Base-by-base conservation (phyloP, 164 flowering plant genomes). In the Platanus orientalis region DNA sequence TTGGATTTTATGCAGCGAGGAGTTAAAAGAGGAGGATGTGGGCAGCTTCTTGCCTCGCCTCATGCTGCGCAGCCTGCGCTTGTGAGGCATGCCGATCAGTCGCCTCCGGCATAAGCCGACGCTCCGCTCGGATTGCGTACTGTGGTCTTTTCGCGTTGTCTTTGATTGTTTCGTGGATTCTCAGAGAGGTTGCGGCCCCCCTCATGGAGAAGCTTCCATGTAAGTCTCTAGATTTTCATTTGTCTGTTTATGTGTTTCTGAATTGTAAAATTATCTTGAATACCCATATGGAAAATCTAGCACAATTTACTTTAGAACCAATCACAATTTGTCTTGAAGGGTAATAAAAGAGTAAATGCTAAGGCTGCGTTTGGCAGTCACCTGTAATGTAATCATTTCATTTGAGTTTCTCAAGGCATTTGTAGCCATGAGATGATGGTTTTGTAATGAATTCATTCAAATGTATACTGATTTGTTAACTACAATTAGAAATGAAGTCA, bases 21-120 rank as follows among this genome's bases (percentile, higher is more conserved):
- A 21, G 20, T 62, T 16, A 16, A 23, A 9, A n/a, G 42, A 39
- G 60, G 55, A 65, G 24, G 68, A 94, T 89, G 98, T 94, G 90
- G 90, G 98, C 96, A 16, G 98, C 98, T 63, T 85, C 97, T 23
- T 94, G 98, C 76, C 82, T 94, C 9, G 98, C 96, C 20, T 93
- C 98, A 6, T 93, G 98, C 81, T 90, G 97, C 62, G 98, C 98
- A 6, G 85, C 89, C 0, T 93, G 97, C 70, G 97, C 97, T 0
- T 90, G 98, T 67, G 85, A 84, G 58, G 97, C 97, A 0, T 93
- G 98, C 73, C 82, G 81, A 14, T 72, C 95, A 11, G 97, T 83
- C 27, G 97, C 79, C 4, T 84, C 95, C 0, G 81, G 91, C 48
- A 90, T 93, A 50, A 83, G 96, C 76, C 74, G 98, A 29, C 81